phyloP scores from a whole-genome alignment of 2,329 filamentous ascomycete genomes.

The Neofusicoccum kwambonambiense region DNA sequence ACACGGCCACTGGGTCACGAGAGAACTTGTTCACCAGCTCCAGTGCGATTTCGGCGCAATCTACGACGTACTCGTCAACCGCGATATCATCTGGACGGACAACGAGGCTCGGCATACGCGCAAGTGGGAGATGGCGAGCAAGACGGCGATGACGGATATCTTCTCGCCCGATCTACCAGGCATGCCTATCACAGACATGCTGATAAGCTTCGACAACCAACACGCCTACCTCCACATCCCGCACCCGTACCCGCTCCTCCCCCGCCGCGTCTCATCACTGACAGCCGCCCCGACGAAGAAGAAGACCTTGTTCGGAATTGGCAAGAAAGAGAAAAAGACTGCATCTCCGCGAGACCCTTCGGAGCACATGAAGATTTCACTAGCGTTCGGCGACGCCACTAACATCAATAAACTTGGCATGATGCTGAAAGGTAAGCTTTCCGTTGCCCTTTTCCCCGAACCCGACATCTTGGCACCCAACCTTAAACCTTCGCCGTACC shows the following conservation, averaged over 20 bases:
- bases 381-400: constrained; percentile 41
- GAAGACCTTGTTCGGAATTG: constrained; percentile 34
- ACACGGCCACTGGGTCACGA: constrained; percentile 55
- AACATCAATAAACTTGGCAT: constrained; percentile 41
- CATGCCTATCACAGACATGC: constrained; percentile 65
- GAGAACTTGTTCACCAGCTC: constrained; percentile 56
- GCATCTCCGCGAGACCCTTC: constrained; percentile 37
- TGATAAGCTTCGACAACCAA: constrained; percentile 63
- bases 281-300: constrained; percentile 30
- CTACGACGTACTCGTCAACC: constrained; percentile 70
- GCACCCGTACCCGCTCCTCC: constrained; percentile 65
- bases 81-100: constrained; percentile 64
- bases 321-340: constrained; percentile 36
- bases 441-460: neutral
- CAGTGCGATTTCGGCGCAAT: constrained; percentile 66
- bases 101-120: constrained; percentile 60
- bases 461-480: neutral
- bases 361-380: constrained; percentile 38
- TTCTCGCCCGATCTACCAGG: constrained; percentile 48
- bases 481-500: neutral
- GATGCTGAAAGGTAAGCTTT: constrained; percentile 34
- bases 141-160: constrained; percentile 24
- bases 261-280: constrained; percentile 35
- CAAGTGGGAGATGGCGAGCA: constrained; percentile 62
- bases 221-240: constrained; percentile 53